Evolutionary conservation across 2,329 filamentous ascomycete species (phyloP).

Genomic region (Pseudophaeomoniella oleicola): DNA sequence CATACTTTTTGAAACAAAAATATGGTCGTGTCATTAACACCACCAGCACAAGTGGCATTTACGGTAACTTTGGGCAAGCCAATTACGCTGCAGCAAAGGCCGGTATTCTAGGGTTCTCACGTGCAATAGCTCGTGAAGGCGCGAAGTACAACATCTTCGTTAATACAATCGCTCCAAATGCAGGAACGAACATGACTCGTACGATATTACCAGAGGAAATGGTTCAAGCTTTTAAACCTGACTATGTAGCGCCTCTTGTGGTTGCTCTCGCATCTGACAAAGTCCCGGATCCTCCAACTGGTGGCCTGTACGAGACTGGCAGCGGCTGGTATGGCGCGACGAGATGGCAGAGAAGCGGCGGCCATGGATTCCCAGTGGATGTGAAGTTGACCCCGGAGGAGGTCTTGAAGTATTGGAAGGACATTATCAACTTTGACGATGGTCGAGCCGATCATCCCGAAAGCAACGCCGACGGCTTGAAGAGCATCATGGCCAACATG

Average conservation of each 20-base stretch:
- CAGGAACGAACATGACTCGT: conserved; percentile 86
- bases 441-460: conserved; percentile 76
- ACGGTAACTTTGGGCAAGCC: conserved; percentile 96
- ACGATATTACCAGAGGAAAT: conserved; percentile 93
- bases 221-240: conserved; percentile 97
- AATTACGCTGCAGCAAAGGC: conserved; percentile 91
- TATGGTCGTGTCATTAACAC: conserved; percentile 96
- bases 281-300: conserved; percentile 68
- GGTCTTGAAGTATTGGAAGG: conserved; percentile 59
- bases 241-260: conserved; percentile 91
- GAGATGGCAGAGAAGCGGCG: conserved; percentile 84
- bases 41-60: conserved; percentile 91
- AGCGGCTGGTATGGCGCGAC: conserved; percentile 87
- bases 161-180: conserved; percentile 96
- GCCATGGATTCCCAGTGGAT: conserved; percentile 82
- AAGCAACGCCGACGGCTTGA: conserved; percentile 59
- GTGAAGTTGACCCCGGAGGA: conserved; percentile 71
- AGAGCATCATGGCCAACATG: conserved; percentile 75
- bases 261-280: conserved; percentile 77
- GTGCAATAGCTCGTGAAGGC: conserved; percentile 82
- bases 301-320: conserved; percentile 84
- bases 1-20: conserved; percentile 95
- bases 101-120: conserved; percentile 90
- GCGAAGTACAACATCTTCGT: conserved; percentile 95
- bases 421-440: conserved; percentile 77